Evolutionary conservation across 1,284 basidiomycete species (phyloP).

Genomic region (Puccinia coronata): DNA sequence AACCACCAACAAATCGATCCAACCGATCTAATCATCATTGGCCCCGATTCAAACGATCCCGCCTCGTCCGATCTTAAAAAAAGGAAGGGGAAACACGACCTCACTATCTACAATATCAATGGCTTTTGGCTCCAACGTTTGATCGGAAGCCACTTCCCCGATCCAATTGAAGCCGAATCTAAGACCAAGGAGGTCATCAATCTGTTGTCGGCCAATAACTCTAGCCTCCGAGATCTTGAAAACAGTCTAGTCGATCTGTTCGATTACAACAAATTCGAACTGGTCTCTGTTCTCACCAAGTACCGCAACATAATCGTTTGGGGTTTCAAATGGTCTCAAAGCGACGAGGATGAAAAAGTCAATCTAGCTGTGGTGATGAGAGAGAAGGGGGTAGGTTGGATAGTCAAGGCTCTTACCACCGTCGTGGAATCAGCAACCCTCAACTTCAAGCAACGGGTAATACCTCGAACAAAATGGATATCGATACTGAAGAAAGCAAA

Average conservation of each 20-base stretch:
- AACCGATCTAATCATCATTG: constrained; percentile 60
- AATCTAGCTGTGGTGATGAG: constrained; percentile 98
- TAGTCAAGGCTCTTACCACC: constrained; percentile 73
- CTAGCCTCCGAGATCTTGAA: constrained; percentile 87
- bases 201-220: constrained; percentile 80
- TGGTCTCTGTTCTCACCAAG: constrained; percentile 87
- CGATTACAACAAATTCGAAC: constrained; percentile 82
- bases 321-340: constrained; percentile 94
- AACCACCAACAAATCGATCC: constrained; percentile 59
- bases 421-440: constrained; percentile 51
- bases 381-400: constrained; percentile 95
- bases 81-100: constrained; percentile 54
- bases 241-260: constrained; percentile 97
- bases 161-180: constrained; percentile 89
- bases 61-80: constrained; percentile 39
- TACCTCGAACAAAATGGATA: constrained; percentile 68
- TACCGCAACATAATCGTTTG: constrained; percentile 96
- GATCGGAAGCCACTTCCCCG: constrained; percentile 83
- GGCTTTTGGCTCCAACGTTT: constrained; percentile 98
- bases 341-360: constrained; percentile 82
- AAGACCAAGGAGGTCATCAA: constrained; percentile 83
- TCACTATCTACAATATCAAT: constrained; percentile 88
- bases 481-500: constrained; percentile 62
- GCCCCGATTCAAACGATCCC: constrained; percentile 58
- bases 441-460: constrained; percentile 41